A percentile compares a stretch with the other conserved stretches of the same genome.
phyloP scores from a whole-genome alignment of 1,284 basidiomycete species.

The Testicularia cyperi region DNA sequence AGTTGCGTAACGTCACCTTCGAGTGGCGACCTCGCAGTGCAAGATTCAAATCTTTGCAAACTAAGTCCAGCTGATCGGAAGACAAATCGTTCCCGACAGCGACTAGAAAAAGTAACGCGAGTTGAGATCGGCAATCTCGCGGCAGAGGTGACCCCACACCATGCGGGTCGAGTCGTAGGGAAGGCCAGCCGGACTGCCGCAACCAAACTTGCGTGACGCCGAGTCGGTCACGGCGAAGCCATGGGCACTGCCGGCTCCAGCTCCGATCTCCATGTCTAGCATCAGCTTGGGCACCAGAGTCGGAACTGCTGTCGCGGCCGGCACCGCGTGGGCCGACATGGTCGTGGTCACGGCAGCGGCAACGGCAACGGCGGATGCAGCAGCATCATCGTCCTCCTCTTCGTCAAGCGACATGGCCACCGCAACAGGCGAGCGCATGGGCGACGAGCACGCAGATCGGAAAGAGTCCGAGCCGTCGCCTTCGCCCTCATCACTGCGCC shows the following conservation, averaged over 20 bases:
- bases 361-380: too few relatives aligned
- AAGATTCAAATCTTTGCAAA: too few relatives aligned
- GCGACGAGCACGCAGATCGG: conserved; percentile 25
- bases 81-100: too few relatives aligned
- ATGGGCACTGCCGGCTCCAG: conserved; percentile 42
- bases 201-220: conserved; percentile 31
- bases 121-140: conserved; percentile 52
- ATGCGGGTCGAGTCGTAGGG: conserved; percentile 32
- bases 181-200: conserved; percentile 38
- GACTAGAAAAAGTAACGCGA: conserved; percentile 46
- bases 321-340: too few relatives aligned
- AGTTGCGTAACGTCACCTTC: too few relatives aligned
- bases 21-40: too few relatives aligned
- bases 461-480: conserved; percentile 37
- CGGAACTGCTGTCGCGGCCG: too few relatives aligned
- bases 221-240: conserved; percentile 32
- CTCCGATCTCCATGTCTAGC: conserved; percentile 43
- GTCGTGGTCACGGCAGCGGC: too few relatives aligned
- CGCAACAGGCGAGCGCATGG: conserved; percentile 9
- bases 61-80: too few relatives aligned
- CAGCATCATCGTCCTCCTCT: conserved; percentile 11
- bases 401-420: not conserved
- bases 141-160: conserved; percentile 47
- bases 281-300: too few relatives aligned
- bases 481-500: conserved; percentile 21